Evolutionary conservation across 225 moss, liverwort and hornwort species (phyloP).

Genomic region (Lunularia cruciata): DNA sequence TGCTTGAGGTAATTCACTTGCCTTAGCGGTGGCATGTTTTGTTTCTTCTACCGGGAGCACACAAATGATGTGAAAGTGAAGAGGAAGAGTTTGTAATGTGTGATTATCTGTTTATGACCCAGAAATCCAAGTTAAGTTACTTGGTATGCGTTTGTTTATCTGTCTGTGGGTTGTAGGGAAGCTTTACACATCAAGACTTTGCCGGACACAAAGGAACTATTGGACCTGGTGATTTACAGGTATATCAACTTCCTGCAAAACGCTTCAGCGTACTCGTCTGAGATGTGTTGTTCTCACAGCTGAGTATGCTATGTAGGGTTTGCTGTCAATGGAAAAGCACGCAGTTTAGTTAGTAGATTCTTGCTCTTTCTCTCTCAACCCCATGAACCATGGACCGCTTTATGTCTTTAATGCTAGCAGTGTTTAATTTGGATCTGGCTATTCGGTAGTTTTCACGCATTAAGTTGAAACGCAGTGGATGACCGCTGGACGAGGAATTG

Average conservation of each 20-base stretch:
- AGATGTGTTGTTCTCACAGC: not conserved
- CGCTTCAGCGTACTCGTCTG: not conserved
- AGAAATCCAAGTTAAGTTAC: too few species aligned
- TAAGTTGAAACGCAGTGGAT: constrained; percentile 60
- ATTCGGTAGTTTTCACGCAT: not conserved
- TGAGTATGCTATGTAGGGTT: not conserved
- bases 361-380: too few species aligned
- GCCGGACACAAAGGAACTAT: constrained; percentile 73
- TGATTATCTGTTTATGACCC: too few species aligned
- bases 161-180: too few species aligned
- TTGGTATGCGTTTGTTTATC: too few species aligned
- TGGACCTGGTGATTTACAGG: constrained; percentile 82
- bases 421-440: not conserved
- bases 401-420: not conserved
- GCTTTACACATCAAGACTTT: constrained; percentile 75
- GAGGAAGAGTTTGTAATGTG: too few species aligned
- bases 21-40: too few species aligned
- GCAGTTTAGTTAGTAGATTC: too few species aligned
- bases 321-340: too few species aligned
- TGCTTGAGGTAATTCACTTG: constrained; percentile 59
- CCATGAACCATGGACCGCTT: too few species aligned
- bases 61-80: too few species aligned
- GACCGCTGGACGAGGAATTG: constrained; percentile 95
- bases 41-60: too few species aligned
- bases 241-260: constrained; percentile 3